Conservation (phyloP, 106 monocot genomes). For the Apostasia shenzhenica region DNA sequence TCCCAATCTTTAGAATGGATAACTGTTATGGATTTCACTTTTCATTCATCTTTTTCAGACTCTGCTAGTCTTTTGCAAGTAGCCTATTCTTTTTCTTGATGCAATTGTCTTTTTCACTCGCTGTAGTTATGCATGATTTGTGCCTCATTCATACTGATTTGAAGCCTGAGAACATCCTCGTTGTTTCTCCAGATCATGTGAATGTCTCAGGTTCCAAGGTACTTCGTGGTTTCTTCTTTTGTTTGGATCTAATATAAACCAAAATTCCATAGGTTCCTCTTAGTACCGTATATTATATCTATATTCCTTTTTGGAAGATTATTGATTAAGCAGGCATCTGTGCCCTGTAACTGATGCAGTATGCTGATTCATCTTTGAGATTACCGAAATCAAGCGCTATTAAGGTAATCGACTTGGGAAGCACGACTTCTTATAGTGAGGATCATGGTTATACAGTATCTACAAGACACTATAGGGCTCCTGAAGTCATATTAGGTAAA, state of each 20-base stretch:
- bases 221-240: slow-evolving; percentile 3
- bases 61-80: too few species aligned
- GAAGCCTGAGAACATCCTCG: slow-evolving; percentile 83
- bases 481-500: slow-evolving; percentile 85
- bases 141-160: slow-evolving; percentile 80
- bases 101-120: too few species aligned
- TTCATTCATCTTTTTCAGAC: too few species aligned
- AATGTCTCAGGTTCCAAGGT: slow-evolving; percentile 65
- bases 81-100: too few species aligned
- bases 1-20: neutral
- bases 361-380: neutral
- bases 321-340: neutral
- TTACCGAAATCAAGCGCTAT: slow-evolving; percentile 87
- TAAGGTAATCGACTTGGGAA: slow-evolving; percentile 97
- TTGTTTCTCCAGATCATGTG: slow-evolving; percentile 60
- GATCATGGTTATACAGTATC: slow-evolving; percentile 73
- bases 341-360: neutral
- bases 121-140: slow-evolving; percentile 86
- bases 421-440: slow-evolving; percentile 60
- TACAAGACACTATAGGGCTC: slow-evolving; percentile 89
- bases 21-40: too few species aligned
- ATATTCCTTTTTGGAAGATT: neutral
- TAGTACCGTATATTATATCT: neutral
- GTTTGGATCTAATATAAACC: neutral
- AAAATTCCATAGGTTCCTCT: neutral